These are phyloP conservation scores for Nothopassalora personata DNA, from an alignment of 2,329 filamentous ascomycete species.

Conservation along the genomic window DNA sequence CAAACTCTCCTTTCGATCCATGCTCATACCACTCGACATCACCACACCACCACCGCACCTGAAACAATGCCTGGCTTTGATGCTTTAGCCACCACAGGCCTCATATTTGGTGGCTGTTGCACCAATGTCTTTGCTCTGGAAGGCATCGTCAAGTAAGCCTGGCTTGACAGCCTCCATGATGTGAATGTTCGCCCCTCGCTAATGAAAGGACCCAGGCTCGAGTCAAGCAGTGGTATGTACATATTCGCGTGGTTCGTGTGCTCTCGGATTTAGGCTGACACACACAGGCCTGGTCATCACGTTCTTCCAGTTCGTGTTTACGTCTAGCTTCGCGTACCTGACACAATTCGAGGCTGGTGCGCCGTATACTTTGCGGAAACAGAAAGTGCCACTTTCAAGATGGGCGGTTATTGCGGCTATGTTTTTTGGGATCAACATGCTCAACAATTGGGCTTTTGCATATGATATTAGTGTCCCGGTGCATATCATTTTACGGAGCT, in stretches of 20 bases:
- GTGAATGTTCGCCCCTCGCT: not conserved
- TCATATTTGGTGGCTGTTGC: slow-evolving; percentile 95
- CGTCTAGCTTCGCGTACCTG: slow-evolving; percentile 55
- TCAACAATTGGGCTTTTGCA: slow-evolving; percentile 97
- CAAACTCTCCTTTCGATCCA: not conserved
- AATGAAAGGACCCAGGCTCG: slow-evolving; percentile 53
- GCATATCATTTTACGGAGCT: slow-evolving; percentile 92
- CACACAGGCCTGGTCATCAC: slow-evolving; percentile 58
- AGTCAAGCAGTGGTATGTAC: slow-evolving; percentile 70
- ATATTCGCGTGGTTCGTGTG: not conserved
- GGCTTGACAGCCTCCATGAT: not conserved
- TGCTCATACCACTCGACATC: not conserved
- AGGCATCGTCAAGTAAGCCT: slow-evolving; percentile 80
- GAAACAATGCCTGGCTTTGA: slow-evolving; percentile 16
- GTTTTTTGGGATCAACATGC: slow-evolving; percentile 87
- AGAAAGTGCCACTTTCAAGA: slow-evolving; percentile 73
- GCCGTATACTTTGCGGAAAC: slow-evolving; percentile 68
- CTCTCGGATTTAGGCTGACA: not conserved
- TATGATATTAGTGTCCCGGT: slow-evolving; percentile 95
- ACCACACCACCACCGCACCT: not conserved
- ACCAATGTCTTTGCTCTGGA: slow-evolving; percentile 97
- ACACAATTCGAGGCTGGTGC: slow-evolving; percentile 48
- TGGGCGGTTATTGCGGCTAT: slow-evolving; percentile 86
- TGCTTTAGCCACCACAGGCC: slow-evolving; percentile 56
- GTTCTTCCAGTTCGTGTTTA: slow-evolving; percentile 50